phyloP scores from a whole-genome alignment of 352 stramenopile genomes.

The Globisporangium barbulae region DNA sequence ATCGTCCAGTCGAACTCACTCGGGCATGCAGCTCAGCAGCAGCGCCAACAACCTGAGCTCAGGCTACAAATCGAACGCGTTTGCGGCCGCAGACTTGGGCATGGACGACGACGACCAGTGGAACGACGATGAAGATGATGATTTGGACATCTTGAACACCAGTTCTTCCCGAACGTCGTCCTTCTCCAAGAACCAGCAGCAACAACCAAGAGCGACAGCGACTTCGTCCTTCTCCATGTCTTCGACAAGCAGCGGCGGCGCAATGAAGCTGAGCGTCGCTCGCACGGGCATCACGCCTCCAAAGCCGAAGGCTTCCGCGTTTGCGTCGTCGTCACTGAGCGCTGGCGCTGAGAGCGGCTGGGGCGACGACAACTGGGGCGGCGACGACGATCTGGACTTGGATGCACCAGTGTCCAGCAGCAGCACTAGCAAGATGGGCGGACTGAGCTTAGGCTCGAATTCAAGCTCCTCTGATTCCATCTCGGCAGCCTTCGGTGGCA shows the following conservation, averaged over 20 bases:
- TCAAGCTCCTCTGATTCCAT: neutral
- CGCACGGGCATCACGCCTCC: slow-evolving; percentile 20
- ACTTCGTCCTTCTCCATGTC: slow-evolving; percentile 30
- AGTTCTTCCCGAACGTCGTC: slow-evolving; percentile 25
- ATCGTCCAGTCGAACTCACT: neutral
- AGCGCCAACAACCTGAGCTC: slow-evolving; percentile 4
- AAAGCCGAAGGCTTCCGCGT: slow-evolving; percentile 20
- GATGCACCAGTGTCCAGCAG: slow-evolving; percentile 13
- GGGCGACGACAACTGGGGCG: slow-evolving; percentile 71
- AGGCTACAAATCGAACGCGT: slow-evolving; percentile 24
- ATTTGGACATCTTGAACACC: slow-evolving; percentile 48
- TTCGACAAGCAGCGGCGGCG: slow-evolving; percentile 10
- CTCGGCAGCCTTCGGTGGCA: slow-evolving; percentile 13
- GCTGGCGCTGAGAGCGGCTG: slow-evolving; percentile 33
- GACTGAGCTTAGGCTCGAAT: slow-evolving; percentile 5
- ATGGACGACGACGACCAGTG: slow-evolving; percentile 55
- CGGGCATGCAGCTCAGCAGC: slow-evolving; percentile 18
- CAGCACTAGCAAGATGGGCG: slow-evolving; percentile 2
- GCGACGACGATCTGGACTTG: slow-evolving; percentile 44
- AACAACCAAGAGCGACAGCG: slow-evolving; percentile 9
- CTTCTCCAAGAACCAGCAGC: slow-evolving; percentile 5
- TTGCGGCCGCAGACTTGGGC: slow-evolving; percentile 42
- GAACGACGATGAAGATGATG: slow-evolving; percentile 56
- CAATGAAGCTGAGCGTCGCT: slow-evolving; percentile 55
- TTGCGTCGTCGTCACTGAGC: slow-evolving; percentile 22